Evolutionary conservation across 768 basidiomycete genomes (phyloP).

Genomic region (Lentinula sp.): DNA sequence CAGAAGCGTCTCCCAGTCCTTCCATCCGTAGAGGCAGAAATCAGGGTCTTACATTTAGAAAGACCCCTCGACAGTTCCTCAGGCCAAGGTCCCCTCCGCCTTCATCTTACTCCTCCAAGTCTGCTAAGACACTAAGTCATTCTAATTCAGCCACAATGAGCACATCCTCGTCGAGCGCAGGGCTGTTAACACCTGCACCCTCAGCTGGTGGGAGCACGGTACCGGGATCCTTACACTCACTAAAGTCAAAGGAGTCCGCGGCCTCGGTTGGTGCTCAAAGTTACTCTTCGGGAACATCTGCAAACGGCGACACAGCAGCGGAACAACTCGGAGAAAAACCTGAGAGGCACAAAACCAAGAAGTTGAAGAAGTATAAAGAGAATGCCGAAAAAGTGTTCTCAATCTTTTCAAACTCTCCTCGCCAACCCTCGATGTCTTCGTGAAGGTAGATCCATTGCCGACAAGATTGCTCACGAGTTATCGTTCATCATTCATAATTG

Average conservation of each 20-base stretch:
- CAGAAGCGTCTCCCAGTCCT: conserved; percentile 43
- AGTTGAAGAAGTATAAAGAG: conserved; percentile 82
- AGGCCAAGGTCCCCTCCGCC: conserved; percentile 49
- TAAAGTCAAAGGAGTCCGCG: conserved; percentile 78
- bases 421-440: conserved; percentile 26
- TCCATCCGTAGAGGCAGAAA: conserved; percentile 58
- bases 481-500: not conserved
- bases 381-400: conserved; percentile 83
- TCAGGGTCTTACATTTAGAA: conserved; percentile 65
- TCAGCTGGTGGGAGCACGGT: conserved; percentile 36
- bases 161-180: not conserved
- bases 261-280: conserved; percentile 67
- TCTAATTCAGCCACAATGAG: conserved; percentile 2
- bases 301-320: conserved; percentile 38
- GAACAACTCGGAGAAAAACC: conserved; percentile 16
- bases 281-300: conserved; percentile 45
- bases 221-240: conserved; percentile 46
- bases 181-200: conserved; percentile 56
- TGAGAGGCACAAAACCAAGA: conserved; percentile 55
- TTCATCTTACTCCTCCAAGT: conserved; percentile 33
- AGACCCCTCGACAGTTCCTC: conserved; percentile 67
- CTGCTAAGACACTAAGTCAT: conserved; percentile 9
- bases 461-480: not conserved
- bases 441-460: not conserved
- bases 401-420: conserved; percentile 65